Evolutionary conservation across 768 basidiomycete genomes (phyloP).

Genomic region (Panaeolus papilionaceus): DNA sequence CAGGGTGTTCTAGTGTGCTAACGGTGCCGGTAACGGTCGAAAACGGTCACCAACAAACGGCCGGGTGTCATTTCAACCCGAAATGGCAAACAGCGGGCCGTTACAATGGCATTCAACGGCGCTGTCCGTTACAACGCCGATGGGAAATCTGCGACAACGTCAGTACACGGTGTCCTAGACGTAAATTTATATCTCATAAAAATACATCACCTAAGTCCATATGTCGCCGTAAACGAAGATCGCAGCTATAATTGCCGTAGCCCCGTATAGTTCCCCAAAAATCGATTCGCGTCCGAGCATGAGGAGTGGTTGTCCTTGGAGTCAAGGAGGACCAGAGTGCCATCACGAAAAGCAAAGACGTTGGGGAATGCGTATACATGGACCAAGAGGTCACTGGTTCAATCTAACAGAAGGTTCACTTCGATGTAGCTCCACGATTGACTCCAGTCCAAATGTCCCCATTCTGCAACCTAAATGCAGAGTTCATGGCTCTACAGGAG

Average conservation of each 20-base stretch:
- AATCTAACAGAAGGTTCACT: background rate
- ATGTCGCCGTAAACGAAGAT: background rate
- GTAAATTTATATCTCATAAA: background rate
- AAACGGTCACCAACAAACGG: too few relatives aligned
- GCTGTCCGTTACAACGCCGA: too few relatives aligned
- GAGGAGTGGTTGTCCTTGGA: background rate
- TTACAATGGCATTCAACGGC: too few relatives aligned
- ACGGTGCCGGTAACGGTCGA: too few relatives aligned
- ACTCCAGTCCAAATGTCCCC: background rate
- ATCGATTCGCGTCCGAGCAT: background rate
- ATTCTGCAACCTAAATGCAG: background rate
- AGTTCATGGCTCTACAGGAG: background rate
- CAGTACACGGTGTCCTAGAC: background rate
- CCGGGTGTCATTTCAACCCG: too few relatives aligned
- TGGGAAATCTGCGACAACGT: too few relatives aligned
- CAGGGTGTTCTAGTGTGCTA: too few relatives aligned
- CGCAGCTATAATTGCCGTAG: background rate
- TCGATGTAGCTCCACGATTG: background rate
- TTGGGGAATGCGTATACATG: background rate
- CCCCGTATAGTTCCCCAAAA: constrained; percentile 3
- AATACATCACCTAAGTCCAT: background rate
- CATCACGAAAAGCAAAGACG: background rate
- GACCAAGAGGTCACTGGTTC: background rate
- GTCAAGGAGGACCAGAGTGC: background rate
- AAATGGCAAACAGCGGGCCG: too few relatives aligned